These are phyloP conservation scores for Crataegus laevigata DNA, from an alignment of 306 rosid species.

Conservation along the genomic window DNA sequence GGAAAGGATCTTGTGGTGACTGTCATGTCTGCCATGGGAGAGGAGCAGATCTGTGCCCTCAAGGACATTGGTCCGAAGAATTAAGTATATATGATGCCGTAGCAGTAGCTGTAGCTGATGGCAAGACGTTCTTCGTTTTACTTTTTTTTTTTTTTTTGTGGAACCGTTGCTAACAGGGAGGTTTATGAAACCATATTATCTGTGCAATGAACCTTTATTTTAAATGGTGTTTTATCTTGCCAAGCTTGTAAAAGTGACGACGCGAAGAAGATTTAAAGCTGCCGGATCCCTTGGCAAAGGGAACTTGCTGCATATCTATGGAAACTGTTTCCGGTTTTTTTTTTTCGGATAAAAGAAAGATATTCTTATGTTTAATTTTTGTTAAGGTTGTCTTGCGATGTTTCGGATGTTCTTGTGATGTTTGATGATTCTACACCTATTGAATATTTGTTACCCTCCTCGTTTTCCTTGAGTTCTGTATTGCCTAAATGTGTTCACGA, in stretches of 20 bases:
- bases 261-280: slow-evolving; percentile 5
- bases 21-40: slow-evolving; percentile 81
- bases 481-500: too few species aligned
- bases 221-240: slow-evolving; percentile 18
- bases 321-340: background rate
- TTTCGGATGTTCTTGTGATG: background rate
- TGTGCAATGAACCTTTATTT: slow-evolving; percentile 33
- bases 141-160: slow-evolving; percentile 4
- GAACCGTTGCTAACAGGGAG: slow-evolving; percentile 16
- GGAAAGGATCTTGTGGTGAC: slow-evolving; percentile 72
- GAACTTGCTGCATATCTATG: slow-evolving; percentile 8
- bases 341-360: background rate
- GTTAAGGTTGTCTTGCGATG: background rate
- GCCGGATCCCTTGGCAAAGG: slow-evolving; percentile 3
- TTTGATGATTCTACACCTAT: background rate
- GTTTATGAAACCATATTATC: slow-evolving; percentile 24
- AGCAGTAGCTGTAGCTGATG: slow-evolving; percentile 31
- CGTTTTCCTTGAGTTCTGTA: background rate
- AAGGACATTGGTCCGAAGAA: slow-evolving; percentile 71
- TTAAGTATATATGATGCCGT: slow-evolving; percentile 36
- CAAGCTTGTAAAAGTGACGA: slow-evolving; percentile 15
- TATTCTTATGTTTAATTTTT: background rate
- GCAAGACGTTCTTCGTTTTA: background rate
- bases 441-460: background rate
- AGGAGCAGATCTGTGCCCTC: slow-evolving; percentile 62